Conservation (phyloP, 208 protist species). For the Naegleria lovaniensis region DNA sequence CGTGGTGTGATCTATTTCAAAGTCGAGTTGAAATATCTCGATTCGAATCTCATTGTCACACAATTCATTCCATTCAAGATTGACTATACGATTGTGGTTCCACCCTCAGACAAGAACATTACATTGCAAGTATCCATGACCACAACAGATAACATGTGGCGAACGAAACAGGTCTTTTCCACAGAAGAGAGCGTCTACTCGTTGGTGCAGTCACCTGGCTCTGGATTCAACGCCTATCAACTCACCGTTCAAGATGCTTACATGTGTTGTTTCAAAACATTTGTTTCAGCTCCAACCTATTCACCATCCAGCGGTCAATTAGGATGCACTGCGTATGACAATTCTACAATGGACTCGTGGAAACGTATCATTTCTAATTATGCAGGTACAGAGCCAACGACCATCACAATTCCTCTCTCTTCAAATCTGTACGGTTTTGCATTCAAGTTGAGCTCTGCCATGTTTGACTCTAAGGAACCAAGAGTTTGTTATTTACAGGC, state of each 20-base stretch:
- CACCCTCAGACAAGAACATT: background rate
- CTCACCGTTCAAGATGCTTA: background rate
- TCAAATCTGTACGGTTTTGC: background rate
- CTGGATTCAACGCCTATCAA: background rate
- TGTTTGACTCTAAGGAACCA: background rate
- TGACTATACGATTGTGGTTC: background rate
- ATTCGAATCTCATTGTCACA: background rate
- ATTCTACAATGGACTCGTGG: background rate
- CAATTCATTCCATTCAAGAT: background rate
- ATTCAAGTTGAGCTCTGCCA: background rate
- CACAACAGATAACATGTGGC: background rate
- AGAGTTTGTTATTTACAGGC: no score
- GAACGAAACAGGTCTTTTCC: background rate
- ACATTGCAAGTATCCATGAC: background rate
- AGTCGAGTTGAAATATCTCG: no score
- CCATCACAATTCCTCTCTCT: background rate
- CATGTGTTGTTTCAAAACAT: background rate
- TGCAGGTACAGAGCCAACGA: background rate
- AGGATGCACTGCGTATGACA: background rate
- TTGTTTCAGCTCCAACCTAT: background rate
- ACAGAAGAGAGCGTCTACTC: background rate
- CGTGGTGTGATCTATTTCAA: background rate
- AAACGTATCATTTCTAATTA: background rate
- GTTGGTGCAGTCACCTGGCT: background rate
- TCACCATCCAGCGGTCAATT: background rate